Percentiles rank a stretch among this genome's conserved stretches.
Conservation (phyloP, 1,139 yeast genomes). For the Debaryomyces sp. region DNA sequence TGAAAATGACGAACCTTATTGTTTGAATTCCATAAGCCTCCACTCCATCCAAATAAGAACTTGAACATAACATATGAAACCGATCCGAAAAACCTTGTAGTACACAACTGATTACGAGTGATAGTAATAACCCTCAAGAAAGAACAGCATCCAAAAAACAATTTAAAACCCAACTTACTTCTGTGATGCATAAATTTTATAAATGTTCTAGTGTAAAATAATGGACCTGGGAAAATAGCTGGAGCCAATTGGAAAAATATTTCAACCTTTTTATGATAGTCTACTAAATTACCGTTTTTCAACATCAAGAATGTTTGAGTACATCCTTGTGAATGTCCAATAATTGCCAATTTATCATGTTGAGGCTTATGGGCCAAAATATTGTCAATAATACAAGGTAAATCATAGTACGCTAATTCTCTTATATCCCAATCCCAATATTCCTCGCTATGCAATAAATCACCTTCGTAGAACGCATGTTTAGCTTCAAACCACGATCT, state of each 20-base stretch:
- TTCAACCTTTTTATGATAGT: constrained; percentile 53
- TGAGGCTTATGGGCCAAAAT: constrained; percentile 50
- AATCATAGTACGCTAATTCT: constrained; percentile 77
- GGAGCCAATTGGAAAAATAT: constrained; percentile 83
- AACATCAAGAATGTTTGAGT: constrained; percentile 74
- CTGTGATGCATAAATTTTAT: constrained; percentile 56
- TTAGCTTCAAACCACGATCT: constrained; percentile 80
- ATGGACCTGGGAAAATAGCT: constrained; percentile 82
- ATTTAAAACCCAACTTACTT: constrained; percentile 37
- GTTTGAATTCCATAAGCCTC: constrained; percentile 67
- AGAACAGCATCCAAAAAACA: constrained; percentile 61
- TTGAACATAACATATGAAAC: constrained; percentile 79
- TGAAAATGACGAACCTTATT: constrained; percentile 64
- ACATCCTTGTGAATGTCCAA: constrained; percentile 94
- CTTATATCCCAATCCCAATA: constrained; percentile 87
- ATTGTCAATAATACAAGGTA: constrained; percentile 69
- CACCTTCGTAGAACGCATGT: constrained; percentile 46
- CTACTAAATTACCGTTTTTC: constrained; percentile 33
- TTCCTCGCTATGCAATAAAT: constrained; percentile 50
- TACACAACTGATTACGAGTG: constrained; percentile 47
- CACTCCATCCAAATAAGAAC: constrained; percentile 85
- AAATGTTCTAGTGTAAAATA: constrained; percentile 60
- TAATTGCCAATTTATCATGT: constrained; percentile 55
- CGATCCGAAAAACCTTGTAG: constrained; percentile 55
- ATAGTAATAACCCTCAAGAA: constrained; percentile 63